Base-by-base conservation (phyloP, 129 eudicot genomes). In the Lactuca saligna region DNA sequence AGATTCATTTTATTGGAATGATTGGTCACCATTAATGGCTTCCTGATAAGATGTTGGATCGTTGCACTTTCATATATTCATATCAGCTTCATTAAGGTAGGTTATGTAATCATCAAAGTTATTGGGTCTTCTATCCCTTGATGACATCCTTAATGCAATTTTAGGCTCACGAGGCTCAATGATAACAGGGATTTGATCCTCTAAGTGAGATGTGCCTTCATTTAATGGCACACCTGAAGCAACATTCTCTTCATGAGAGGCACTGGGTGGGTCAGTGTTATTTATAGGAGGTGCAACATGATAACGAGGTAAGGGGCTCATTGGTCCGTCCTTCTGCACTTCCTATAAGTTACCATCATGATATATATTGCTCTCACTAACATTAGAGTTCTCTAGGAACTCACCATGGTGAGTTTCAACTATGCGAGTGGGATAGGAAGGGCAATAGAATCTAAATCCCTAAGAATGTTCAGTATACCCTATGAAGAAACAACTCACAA, bases 351-450 rank as follows among this genome's bases (percentile, higher is more conserved):
- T 54, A 4, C 7, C 58, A 54, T 54, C 29, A 25, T 25, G 29
- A 25, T 25, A 25, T 25, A 25, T 25, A 54, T 15, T 54, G 58
- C 58, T n/a, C 25, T 32, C 58, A 54, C 29, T 4, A 6, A 54
- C 58, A 54, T 54, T 54, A 54, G 58, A 54, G 31, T 54, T 54
- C 58, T 54, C 31, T 54, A 15, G 58, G 31, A 54, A 54, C 29
- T 54, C 58, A 6, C 29, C 58, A 54, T 15, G 58, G 0, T 11
- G 29, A 54, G 58, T 54, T 54, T 49, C 34, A 34, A n/a, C 54
- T 35, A 70, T 13, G 17, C 57, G 13, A 17, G 70, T 65, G 17
- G 39, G 17, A 46, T 66, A 59, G 5, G 20, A 39, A 11, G 73
- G 73, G 29, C 29, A 25, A 25, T 25, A 25, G 29, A 25, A 25